Evolutionary conservation across 2,329 filamentous ascomycete species (phyloP).

Genomic region (Xylariaceae sp.): DNA sequence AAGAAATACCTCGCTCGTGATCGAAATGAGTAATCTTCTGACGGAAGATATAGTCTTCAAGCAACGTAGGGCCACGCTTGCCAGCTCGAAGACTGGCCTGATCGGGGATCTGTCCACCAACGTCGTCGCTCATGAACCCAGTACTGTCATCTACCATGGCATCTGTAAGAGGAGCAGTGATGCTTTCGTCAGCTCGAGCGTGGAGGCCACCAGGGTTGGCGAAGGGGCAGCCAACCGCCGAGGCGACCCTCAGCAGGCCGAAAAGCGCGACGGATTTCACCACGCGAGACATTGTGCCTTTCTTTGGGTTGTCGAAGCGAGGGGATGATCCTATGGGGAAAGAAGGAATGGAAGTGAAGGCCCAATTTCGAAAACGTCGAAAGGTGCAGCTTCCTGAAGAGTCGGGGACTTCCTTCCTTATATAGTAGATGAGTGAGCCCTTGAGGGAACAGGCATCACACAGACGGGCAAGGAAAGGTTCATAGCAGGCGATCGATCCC

Average conservation of each 20-base stretch:
- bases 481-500: no score
- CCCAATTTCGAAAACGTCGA: no score
- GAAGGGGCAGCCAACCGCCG: constrained; percentile 28
- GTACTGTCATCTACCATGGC: constrained; percentile 49
- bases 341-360: constrained; percentile 1
- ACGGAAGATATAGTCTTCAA: constrained; percentile 60
- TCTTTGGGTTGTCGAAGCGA: no score
- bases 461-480: no score
- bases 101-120: constrained; percentile 64
- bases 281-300: constrained; percentile 20
- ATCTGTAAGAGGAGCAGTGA: constrained; percentile 18
- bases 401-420: not conserved
- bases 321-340: not conserved
- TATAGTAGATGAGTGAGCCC: no score
- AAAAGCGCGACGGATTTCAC: constrained; percentile 18
- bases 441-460: no score
- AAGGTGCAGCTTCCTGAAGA: not conserved
- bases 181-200: constrained; percentile 18
- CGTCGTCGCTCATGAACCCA: constrained; percentile 59
- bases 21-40: constrained; percentile 59
- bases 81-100: constrained; percentile 65
- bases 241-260: constrained; percentile 21
- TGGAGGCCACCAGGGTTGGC: constrained; percentile 24
- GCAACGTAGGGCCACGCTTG: constrained; percentile 53
- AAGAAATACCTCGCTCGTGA: constrained; percentile 48